Evolutionary conservation across 441 rosid species (phyloP).

Genomic region (Euphorbia celastroides): DNA sequence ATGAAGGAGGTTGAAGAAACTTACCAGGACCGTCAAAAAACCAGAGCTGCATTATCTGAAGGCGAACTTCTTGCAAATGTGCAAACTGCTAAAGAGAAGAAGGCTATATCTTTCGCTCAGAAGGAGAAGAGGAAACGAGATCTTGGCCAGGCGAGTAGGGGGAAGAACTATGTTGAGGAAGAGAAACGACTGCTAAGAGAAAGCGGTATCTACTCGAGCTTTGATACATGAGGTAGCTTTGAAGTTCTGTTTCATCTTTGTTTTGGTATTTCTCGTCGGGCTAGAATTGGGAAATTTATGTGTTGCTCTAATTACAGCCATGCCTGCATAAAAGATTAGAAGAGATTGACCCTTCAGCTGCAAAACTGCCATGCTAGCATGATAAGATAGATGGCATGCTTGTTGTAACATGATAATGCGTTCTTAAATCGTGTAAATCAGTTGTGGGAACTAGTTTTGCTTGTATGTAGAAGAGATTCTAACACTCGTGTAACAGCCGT

Average conservation of each 20-base stretch:
- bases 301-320: background rate
- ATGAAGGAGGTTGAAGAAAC: slow-evolving; percentile 51
- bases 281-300: background rate
- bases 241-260: background rate
- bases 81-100: slow-evolving; percentile 55
- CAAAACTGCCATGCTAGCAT: too few species aligned
- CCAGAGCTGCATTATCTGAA: slow-evolving; percentile 48
- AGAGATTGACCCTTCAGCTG: too few species aligned
- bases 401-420: too few species aligned
- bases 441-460: too few species aligned
- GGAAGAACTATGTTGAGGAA: slow-evolving; percentile 88
- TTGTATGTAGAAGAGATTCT: too few species aligned
- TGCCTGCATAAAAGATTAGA: background rate
- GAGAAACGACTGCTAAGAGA: slow-evolving; percentile 91
- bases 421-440: too few species aligned
- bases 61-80: slow-evolving; percentile 47
- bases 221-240: slow-evolving; percentile 39
- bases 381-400: too few species aligned
- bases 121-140: slow-evolving; percentile 97
- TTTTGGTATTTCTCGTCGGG: too few species aligned
- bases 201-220: slow-evolving; percentile 83
- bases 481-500: too few species aligned
- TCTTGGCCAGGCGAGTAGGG: slow-evolving; percentile 91
- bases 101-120: slow-evolving; percentile 62
- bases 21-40: slow-evolving; percentile 54